phyloP scores from a whole-genome alignment of 148 eudicot species.

The Cornus kousa region DNA sequence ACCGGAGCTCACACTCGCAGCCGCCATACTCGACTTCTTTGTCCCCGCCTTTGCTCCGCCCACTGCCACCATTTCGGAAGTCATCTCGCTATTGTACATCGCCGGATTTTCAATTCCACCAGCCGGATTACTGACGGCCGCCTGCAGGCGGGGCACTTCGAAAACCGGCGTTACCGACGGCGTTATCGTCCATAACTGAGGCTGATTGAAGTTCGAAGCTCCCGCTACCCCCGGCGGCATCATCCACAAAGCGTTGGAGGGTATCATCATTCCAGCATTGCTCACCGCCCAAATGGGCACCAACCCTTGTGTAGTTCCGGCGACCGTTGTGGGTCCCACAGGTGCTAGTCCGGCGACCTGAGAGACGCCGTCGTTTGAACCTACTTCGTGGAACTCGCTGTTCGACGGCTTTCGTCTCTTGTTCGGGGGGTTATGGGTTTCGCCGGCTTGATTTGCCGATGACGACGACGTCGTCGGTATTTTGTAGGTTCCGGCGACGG shows the following conservation, averaged over 20 bases:
- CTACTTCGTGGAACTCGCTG: constrained; percentile 14
- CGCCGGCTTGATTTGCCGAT: background rate
- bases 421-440: background rate
- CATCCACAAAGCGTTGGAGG: constrained; percentile 37
- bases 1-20: constrained; percentile 13
- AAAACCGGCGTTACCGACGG: constrained; percentile 23
- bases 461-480: constrained; percentile 19
- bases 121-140: no score
- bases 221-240: constrained; percentile 19
- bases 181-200: constrained; percentile 35
- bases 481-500: constrained; percentile 33
- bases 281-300: constrained; percentile 39
- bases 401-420: constrained; percentile 18
- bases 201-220: constrained; percentile 14
- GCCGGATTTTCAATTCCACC: constrained; percentile 1
- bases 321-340: constrained; percentile 5
- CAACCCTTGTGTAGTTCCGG: constrained; percentile 19
- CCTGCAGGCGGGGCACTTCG: constrained; percentile 7
- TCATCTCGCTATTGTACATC: constrained; percentile 7
- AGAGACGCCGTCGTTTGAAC: constrained; percentile 15
- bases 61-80: background rate
- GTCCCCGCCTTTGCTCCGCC: constrained; percentile 3
- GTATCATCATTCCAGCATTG: constrained; percentile 22
- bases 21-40: constrained; percentile 26
- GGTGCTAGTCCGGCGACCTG: constrained; percentile 28